A percentile compares a stretch with the other conserved stretches of the same genome.
These are phyloP conservation scores for Cladosporium sp. DNA, from an alignment of 2,329 filamentous ascomycete genomes.

Conservation along the genomic window DNA sequence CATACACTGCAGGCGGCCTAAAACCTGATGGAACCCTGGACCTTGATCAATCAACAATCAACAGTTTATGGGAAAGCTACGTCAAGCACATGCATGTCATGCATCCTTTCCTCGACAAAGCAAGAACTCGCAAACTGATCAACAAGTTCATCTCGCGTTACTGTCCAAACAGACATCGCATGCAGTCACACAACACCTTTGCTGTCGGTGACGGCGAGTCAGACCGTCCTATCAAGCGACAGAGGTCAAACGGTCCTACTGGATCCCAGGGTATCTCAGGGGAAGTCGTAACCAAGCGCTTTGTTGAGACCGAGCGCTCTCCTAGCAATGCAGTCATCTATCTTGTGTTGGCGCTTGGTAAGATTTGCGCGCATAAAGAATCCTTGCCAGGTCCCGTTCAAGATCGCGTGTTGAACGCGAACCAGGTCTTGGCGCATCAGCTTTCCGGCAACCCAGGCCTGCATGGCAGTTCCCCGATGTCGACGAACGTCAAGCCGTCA, in stretches of 20 bases:
- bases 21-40: conserved; percentile 56
- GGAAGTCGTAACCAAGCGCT: conserved; percentile 16
- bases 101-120: conserved; percentile 64
- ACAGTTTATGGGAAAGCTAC: conserved; percentile 57
- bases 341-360: conserved; percentile 81
- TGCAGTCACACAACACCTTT: conserved; percentile 30
- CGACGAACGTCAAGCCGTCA: conserved; percentile 40
- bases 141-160: conserved; percentile 54
- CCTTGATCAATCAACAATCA: conserved; percentile 55
- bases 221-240: conserved; percentile 35
- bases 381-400: conserved; percentile 60
- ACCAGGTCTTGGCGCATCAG: conserved; percentile 41
- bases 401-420: conserved; percentile 44
- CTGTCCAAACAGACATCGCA: conserved; percentile 36
- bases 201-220: conserved; percentile 30
- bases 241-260: conserved; percentile 35
- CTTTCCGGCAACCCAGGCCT: conserved; percentile 28
- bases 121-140: conserved; percentile 55
- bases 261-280: conserved; percentile 17
- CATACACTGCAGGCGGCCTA: conserved; percentile 51
- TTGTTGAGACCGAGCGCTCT: conserved; percentile 56
- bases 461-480: conserved; percentile 34
- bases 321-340: conserved; percentile 81
- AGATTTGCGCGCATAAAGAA: conserved; percentile 65
- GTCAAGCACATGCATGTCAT: conserved; percentile 62